Base-by-base conservation (phyloP, 805 yeast species). In the Naumovozyma castellii region DNA sequence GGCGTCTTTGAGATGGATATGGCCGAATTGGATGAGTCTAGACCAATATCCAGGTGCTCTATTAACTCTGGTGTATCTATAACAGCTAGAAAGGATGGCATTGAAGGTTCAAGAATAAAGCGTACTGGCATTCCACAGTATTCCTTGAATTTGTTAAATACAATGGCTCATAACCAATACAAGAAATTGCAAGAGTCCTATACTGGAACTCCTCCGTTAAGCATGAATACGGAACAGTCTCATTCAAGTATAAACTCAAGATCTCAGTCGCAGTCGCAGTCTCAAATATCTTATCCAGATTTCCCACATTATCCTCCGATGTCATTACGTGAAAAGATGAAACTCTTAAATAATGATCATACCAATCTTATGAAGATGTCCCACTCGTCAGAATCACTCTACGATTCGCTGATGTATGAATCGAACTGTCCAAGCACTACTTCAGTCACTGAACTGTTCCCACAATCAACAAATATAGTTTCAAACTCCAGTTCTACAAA, bases 51-150 rank as follows among this genome's bases (percentile, higher is more conserved):
- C 0, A 67, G 84, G 36, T 71, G 72, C 35, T 75, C 82, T 18
- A 71, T 73, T 15, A 75, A 83, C 0, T 77, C 84, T 1, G 80
- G 83, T 27, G 54, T 80, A n/a, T 78, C 85, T 0, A 77, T 80
- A 31, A 78, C 81, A 3, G 86, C 86, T 17, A 78, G 84, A 14
- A 80, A 80, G 48, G 86, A 80, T 55, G 86, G 87, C 0, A 57
- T 79, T 3, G 84, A 80, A 52, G 87, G 87, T 3, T 71, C 73
- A 43, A 61, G 72, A 36, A 64, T 75, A 34, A 75, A 69, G 48
- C 61, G 78, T 35, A 39, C 46, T 9, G 70, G 67, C 2, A 64
- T 65, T 17, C 68, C 70, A 4, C 63, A 59, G 5, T 65, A 65
- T 41, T 63, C 70, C 1, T 44, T 64, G 39, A 58, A 61, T 28